Evolutionary conservation across 768 basidiomycete genomes (phyloP).

Genomic region (Tephrocybe sp.): DNA sequence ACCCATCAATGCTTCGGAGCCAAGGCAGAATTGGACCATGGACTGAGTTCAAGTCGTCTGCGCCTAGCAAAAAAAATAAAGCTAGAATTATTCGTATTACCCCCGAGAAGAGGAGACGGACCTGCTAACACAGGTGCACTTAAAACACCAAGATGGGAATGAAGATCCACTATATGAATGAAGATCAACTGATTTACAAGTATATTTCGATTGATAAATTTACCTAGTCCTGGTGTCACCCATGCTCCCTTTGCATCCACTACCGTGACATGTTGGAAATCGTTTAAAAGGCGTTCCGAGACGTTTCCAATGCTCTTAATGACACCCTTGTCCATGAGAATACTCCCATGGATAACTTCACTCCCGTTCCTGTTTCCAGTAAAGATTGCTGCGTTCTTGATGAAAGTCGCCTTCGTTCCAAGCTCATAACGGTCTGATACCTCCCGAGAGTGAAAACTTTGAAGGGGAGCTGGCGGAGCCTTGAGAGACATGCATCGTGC

Average conservation of each 20-base stretch:
- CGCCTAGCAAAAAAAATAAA: slow-evolving; percentile 29
- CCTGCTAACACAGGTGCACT: slow-evolving; percentile 57
- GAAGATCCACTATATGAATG: slow-evolving; percentile 60
- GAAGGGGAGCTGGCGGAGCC: slow-evolving; percentile 40
- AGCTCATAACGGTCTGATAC: slow-evolving; percentile 63
- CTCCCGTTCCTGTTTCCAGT: slow-evolving; percentile 55
- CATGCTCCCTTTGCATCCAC: slow-evolving; percentile 64
- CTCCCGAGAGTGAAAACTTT: slow-evolving; percentile 37
- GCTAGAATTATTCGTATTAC: neutral
- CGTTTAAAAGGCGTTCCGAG: slow-evolving; percentile 32
- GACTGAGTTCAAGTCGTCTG: slow-evolving; percentile 58
- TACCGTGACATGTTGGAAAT: slow-evolving; percentile 42
- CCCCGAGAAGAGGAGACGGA: slow-evolving; percentile 17
- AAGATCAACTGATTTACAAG: slow-evolving; percentile 17
- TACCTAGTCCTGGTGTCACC: slow-evolving; percentile 68
- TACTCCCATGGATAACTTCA: slow-evolving; percentile 56
- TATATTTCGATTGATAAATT: slow-evolving; percentile 1
- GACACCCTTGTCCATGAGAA: slow-evolving; percentile 67
- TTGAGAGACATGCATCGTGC: slow-evolving; percentile 51
- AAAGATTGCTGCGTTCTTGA: slow-evolving; percentile 71
- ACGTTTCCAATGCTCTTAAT: slow-evolving; percentile 58
- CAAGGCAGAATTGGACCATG: slow-evolving; percentile 73
- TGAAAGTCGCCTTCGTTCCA: slow-evolving; percentile 63
- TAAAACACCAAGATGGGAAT: slow-evolving; percentile 78
- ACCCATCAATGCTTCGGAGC: slow-evolving; percentile 78